Conservation (phyloP, 2,329 filamentous ascomycete species). For the Penicillium sp. region DNA sequence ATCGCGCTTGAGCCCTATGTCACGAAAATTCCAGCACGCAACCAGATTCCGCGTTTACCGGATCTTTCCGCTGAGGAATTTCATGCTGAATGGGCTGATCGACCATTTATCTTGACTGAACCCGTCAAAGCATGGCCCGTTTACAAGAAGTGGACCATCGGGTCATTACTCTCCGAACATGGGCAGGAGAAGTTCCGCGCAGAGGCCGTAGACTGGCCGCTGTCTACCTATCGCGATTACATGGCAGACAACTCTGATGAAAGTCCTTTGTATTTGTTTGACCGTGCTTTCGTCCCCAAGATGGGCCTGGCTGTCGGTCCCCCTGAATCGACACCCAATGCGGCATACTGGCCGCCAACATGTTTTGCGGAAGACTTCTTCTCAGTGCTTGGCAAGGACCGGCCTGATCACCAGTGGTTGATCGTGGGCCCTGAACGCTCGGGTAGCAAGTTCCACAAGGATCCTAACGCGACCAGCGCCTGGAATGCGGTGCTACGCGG, state of each 20-base stretch:
- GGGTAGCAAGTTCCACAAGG: constrained; percentile 93
- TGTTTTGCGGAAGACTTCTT: constrained; percentile 91
- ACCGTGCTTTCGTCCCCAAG: constrained; percentile 82
- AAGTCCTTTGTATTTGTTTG: constrained; percentile 90
- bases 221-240: constrained; percentile 79
- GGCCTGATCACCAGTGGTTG: constrained; percentile 89
- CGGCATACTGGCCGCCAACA: constrained; percentile 75
- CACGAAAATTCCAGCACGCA: constrained; percentile 70
- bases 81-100: constrained; percentile 72
- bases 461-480: constrained; percentile 70
- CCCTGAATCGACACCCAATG: constrained; percentile 45
- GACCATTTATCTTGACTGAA: constrained; percentile 82
- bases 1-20: constrained; percentile 69
- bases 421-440: constrained; percentile 86
- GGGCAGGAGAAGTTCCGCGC: constrained; percentile 74
- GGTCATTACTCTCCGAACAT: constrained; percentile 68
- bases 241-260: constrained; percentile 81
- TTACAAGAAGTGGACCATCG: constrained; percentile 72
- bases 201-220: constrained; percentile 90
- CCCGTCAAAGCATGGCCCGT: constrained; percentile 83
- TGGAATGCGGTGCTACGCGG: constrained; percentile 95
- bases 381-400: constrained; percentile 71
- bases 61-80: constrained; percentile 75
- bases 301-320: constrained; percentile 70
- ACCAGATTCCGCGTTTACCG: constrained; percentile 71